Conservation (phyloP, 306 rosid genomes). For the Sesbania bispinosa region DNA sequence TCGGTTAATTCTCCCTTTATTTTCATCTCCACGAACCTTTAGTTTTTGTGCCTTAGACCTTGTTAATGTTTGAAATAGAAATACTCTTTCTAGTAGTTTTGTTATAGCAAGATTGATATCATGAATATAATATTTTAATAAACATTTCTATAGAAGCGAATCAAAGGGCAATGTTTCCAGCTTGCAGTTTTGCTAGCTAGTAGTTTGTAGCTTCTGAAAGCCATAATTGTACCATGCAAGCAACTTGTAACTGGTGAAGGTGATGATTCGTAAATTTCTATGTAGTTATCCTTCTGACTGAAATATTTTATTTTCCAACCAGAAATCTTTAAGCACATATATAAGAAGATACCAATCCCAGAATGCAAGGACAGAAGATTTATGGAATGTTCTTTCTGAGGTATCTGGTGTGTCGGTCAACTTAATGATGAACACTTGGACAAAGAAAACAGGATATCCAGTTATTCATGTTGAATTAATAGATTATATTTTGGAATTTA, state of each 20-base stretch:
- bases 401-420: conserved; percentile 51
- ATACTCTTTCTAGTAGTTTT: too few relatives aligned
- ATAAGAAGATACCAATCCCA: conserved; percentile 44
- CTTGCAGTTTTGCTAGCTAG: background rate
- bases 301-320: conserved; percentile 23
- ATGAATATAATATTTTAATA: too few relatives aligned
- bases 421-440: conserved; percentile 59
- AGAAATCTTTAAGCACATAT: conserved; percentile 57
- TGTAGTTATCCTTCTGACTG: background rate
- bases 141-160: too few relatives aligned
- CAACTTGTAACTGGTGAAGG: background rate
- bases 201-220: background rate
- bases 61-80: too few relatives aligned
- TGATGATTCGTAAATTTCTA: background rate
- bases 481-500: conserved; percentile 39
- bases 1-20: too few relatives aligned
- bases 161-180: background rate
- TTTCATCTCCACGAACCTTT: too few relatives aligned
- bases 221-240: background rate
- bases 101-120: too few relatives aligned
- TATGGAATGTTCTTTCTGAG: conserved; percentile 53
- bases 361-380: conserved; percentile 62
- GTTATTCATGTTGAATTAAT: conserved; percentile 43
- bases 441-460: conserved; percentile 66
- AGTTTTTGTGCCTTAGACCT: too few relatives aligned